A percentile compares a stretch with the other conserved stretches of the same genome.
Evolutionary conservation across 2,329 filamentous ascomycete genomes (phyloP).

Genomic region (Talaromyces marneffei): DNA sequence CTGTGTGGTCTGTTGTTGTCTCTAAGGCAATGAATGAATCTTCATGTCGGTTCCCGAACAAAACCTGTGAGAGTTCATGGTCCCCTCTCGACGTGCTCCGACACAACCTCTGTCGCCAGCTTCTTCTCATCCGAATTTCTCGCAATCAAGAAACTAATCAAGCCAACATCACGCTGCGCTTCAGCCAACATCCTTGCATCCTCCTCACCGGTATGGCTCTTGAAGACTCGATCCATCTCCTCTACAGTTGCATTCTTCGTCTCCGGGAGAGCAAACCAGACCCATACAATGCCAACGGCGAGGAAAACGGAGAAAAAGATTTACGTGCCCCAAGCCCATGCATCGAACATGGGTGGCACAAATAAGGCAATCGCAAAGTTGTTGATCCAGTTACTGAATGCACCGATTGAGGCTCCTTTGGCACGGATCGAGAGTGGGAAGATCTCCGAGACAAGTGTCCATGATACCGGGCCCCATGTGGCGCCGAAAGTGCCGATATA

Average conservation of each 20-base stretch:
- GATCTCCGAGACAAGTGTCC: constrained; percentile 48
- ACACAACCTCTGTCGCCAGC: not conserved
- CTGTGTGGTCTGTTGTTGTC: too few relatives aligned
- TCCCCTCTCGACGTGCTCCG: not conserved
- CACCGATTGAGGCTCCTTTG: constrained; percentile 61
- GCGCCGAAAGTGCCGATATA: constrained; percentile 60
- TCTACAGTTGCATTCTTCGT: constrained; percentile 50
- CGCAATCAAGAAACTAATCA: not conserved
- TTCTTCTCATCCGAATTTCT: not conserved
- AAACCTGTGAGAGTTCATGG: not conserved
- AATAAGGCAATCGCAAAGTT: constrained; percentile 60
- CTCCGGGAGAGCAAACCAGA: constrained; percentile 49
- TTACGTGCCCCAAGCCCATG: constrained; percentile 50
- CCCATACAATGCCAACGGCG: constrained; percentile 42
- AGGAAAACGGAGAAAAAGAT: constrained; percentile 55
- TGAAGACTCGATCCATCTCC: constrained; percentile 40
- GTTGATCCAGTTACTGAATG: constrained; percentile 59
- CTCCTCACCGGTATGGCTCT: constrained; percentile 17
- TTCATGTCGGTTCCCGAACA: not conserved
- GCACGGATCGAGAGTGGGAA: constrained; percentile 56
- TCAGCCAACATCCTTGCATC: constrained; percentile 6
- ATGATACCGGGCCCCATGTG: constrained; percentile 50
- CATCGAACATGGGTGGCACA: constrained; percentile 58
- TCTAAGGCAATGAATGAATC: too few relatives aligned
- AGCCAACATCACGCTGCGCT: not conserved